Base-by-base conservation (phyloP, 345 rosid genomes). In the Lagerstroemia speciosa region DNA sequence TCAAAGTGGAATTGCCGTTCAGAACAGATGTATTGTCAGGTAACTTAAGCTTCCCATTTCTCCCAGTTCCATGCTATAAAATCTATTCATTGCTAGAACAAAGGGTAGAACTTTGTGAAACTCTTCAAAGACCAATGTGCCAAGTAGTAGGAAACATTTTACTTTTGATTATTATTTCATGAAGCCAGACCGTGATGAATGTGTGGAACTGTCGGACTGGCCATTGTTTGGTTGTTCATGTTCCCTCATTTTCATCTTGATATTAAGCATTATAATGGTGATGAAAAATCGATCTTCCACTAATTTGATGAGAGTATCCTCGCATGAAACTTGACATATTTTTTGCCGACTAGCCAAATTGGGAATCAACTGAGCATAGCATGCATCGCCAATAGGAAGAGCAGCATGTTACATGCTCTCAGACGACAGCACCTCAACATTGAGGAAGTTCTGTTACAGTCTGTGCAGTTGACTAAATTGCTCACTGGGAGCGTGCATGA, bases 1-100 rank as follows among this genome's bases (percentile, higher is more conserved):
- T 83, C 90, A 0, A 77, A 77, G 53, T 88, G 99, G 97, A 87
- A 79, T 76, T 92, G 99, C 87, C 86, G 80, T 62, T 67, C 80
- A 26, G 74, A 62, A 12, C 71, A 72, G 67, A 83, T 76, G 16
- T 78, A 66, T 69, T 93, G 98, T 64, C 71, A 84, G 92, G 96
- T 93, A 82, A 82, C 62, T 64, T 63, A 43, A 15, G 27, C 22
- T 38, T 0, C 5, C 55, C 26, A 30, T 26, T 8, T 7, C 14
- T 4, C 27, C n/a, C n/a, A 64, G 33, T 37, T 67, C 19, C 41
- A 0, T 31, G 16, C 5, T 48, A 46, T 17, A 45, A 50, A 50
- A 48, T 41, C 67, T 37, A 24, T 43, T 55, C 27, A 55, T n/a
- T 55, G 29, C 31, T 29, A 12, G 9, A 34, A 63, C 8, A 12